Percentiles rank a stretch among this genome's conserved stretches.
Evolutionary conservation across 1,284 basidiomycete species (phyloP).

Genomic region (Cryptococcus sp.): DNA sequence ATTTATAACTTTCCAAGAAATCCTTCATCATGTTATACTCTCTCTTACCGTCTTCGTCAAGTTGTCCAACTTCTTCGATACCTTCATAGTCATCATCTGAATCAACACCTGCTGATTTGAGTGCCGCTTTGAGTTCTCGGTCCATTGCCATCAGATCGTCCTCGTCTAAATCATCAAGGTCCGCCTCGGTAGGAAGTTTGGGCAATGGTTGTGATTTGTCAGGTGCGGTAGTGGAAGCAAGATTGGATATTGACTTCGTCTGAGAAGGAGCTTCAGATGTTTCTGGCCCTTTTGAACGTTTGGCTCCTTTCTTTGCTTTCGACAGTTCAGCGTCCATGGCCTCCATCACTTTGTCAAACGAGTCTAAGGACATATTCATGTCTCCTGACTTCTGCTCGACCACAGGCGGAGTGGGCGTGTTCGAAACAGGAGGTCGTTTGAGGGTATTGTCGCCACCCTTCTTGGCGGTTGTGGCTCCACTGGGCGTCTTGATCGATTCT

Average conservation of each 20-base stretch:
- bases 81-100: constrained; percentile 35
- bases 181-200: constrained; percentile 39
- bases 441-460: not conserved
- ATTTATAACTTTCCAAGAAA: constrained; percentile 89
- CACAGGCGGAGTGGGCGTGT: not conserved
- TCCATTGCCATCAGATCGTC: constrained; percentile 77
- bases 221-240: not conserved
- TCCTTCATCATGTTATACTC: constrained; percentile 91
- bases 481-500: not conserved
- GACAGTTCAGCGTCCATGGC: constrained; percentile 83
- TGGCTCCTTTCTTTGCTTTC: constrained; percentile 10
- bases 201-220: constrained; percentile 17
- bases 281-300: constrained; percentile 1
- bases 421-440: not conserved
- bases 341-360: constrained; percentile 90
- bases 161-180: constrained; percentile 53
- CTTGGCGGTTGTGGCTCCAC: no score
- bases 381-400: not conserved
- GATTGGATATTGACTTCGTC: not conserved
- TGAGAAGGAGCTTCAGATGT: not conserved
- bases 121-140: constrained; percentile 65
- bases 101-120: constrained; percentile 54
- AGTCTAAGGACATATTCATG: constrained; percentile 66
- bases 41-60: constrained; percentile 51
- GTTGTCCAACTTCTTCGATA: constrained; percentile 39